Evolutionary conservation across 75 land plant species (phyloP), one percentile per base, ranked within the genome.

Genomic region (Picea sitchensis): DNA sequence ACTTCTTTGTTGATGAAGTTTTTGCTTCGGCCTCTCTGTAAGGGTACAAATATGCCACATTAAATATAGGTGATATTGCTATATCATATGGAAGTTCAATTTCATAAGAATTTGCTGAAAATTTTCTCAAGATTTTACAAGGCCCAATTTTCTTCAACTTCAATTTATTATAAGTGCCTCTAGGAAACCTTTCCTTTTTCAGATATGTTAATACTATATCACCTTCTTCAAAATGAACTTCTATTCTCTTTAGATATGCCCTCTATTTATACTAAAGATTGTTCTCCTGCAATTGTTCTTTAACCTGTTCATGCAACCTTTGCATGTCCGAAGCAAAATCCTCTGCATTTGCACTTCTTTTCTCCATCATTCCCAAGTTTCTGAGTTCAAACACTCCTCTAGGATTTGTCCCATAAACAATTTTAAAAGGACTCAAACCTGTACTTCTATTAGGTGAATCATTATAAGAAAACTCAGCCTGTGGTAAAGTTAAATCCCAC

Each of bases 391-490:
- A 5, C 7, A 61, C 23, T 4, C 23, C 63, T n/a, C 63, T 61
- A 3, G 21, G 62, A 21, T n/a, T 61, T 4, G 5, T 5, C 5
- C 63, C 63, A 78, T 78, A 78, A 21, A 60, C 67, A 4, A 62
- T 63, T 61, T 78, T 0, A 32, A 78, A 62, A 15, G 44, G 79
- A 1, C 30, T 5, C 20, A 12, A 3, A 7, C 26, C 4, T 59
- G 32, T 78, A 15, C 41, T 14, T 4, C 0, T 32, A 14, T 78
- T 61, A 0, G 5, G 1, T 2, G 67, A 26, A 12, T 58, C 23
- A 13, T 77, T 62, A n/a, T 78, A 78, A 4, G 65, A 21, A 41
- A 78, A 78, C 13, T 78, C 32, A 26, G 44, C 79, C 7, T 61
- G 63, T 2, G 63, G 1, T n/a, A n/a, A n/a, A 1, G 6, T 5